Conservation (phyloP, 108 stramenopile species). For the Cyclotella cryptica region DNA sequence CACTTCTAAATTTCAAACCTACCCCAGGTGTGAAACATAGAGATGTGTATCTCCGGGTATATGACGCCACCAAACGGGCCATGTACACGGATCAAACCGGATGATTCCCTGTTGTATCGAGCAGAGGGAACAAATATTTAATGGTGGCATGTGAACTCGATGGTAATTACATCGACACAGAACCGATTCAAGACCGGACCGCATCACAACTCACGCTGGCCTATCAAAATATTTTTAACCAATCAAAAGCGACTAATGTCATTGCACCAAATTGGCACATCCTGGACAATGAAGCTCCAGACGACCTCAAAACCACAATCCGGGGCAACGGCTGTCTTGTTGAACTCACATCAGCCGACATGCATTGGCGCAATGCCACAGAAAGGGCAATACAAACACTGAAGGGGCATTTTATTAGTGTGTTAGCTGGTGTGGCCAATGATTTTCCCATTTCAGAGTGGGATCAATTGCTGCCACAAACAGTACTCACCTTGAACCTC, state of each 20-base stretch:
- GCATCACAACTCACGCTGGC: constrained; percentile 2
- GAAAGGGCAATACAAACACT: constrained; percentile 60
- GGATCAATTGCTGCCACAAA: constrained; percentile 49
- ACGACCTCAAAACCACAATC: not conserved
- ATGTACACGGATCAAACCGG: constrained; percentile 30
- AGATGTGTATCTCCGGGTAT: not conserved
- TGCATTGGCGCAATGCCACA: constrained; percentile 54
- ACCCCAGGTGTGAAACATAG: not conserved
- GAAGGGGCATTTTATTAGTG: constrained; percentile 39
- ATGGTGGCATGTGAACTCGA: not conserved
- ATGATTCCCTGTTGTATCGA: constrained; percentile 2
- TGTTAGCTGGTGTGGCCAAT: not conserved
- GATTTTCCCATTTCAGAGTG: constrained; percentile 30
- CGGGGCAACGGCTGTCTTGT: constrained; percentile 7
- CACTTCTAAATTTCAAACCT: no score
- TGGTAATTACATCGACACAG: not conserved
- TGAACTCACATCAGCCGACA: constrained; percentile 43
- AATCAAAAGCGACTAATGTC: constrained; percentile 2
- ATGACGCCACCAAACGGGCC: not conserved
- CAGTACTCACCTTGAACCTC: constrained; percentile 48
- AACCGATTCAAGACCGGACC: constrained; percentile 14
- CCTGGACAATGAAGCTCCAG: not conserved
- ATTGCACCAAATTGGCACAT: not conserved
- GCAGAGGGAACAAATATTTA: constrained; percentile 9
- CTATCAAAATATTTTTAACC: not conserved